Evolutionary conservation across 805 yeast species (phyloP).

Genomic region (Metschnikowia aberdeeniae): DNA sequence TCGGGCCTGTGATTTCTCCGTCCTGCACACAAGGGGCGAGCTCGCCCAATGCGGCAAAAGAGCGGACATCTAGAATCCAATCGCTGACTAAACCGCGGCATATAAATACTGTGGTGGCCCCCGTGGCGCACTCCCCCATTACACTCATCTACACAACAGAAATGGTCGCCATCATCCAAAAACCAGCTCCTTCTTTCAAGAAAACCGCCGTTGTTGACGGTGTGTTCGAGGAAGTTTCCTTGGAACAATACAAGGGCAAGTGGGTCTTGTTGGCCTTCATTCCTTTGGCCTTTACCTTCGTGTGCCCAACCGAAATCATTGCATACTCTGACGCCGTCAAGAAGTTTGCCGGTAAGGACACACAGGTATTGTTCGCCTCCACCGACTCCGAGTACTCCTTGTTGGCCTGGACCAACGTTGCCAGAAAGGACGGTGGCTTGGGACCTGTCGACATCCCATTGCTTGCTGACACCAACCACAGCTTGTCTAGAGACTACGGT

Average conservation of each 20-base stretch:
- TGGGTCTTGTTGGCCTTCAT: conserved; percentile 96
- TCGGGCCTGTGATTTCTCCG: conserved; percentile 1
- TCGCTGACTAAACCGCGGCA: conserved; percentile 13
- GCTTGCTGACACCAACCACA: conserved; percentile 94
- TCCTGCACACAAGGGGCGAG: conserved; percentile 4
- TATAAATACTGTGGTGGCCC: conserved; percentile 13
- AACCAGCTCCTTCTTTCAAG: conserved; percentile 94
- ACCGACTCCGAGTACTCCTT: conserved; percentile 98
- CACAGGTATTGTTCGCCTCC: conserved; percentile 91
- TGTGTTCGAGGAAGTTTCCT: conserved; percentile 87
- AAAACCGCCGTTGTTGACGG: conserved; percentile 98
- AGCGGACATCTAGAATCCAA: conserved; percentile 17
- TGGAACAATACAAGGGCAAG: conserved; percentile 95
- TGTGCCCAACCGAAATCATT: conserved; percentile 98
- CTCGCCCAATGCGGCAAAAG: conserved; percentile 10
- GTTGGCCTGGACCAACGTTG: conserved; percentile 96
- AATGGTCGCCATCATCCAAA: conserved; percentile 90
- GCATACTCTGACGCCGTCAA: conserved; percentile 95
- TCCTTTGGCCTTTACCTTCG: conserved; percentile 99
- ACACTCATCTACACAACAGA: background rate
- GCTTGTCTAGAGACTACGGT: conserved; percentile 94
- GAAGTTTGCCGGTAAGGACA: conserved; percentile 82
- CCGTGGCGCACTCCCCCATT: no score
- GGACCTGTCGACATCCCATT: conserved; percentile 94
- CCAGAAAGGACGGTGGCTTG: conserved; percentile 97